Base-by-base conservation (phyloP, 345 rosid genomes). In the Brassica incana region DNA sequence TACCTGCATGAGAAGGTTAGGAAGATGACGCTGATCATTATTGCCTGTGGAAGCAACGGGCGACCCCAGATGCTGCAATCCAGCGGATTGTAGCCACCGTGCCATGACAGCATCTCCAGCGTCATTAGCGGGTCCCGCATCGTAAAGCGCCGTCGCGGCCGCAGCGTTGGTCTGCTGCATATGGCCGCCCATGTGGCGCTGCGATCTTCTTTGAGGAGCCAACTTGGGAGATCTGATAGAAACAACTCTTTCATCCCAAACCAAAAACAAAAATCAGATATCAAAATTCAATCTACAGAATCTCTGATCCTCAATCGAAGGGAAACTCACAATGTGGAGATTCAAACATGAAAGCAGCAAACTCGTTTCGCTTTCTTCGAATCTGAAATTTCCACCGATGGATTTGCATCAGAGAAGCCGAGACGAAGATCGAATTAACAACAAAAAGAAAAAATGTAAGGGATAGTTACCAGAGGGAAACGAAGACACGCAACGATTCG, bases 191-290 rank as follows among this genome's bases (percentile, higher is more conserved):
- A 85, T 84, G 98, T 80, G 99, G 97, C 99, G 99, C 93, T 95
- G 99, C 71, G 97, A 93, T 82, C 99, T 93, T 87, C 91, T 95
- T 86, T 91, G 99, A 43, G 99, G 98, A 87, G 98, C 99, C 98
- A 96, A 96, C 86, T 96, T 90, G 83, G 81, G 84, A 85, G 90
- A 93, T 95, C 90, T 86, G 84, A 4, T 79, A 83, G 56, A 83
- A 68, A 88, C 6, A 48, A 85, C 84, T 77, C 90, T 89, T 36
- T 82, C 88, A 74, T 69, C 79, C 83, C 52, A 45, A 69, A 69
- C 64, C 63, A 18, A 80, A 80, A 56, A 69, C 36, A 68, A 72
- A 1, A 77, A 64, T 15, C 40, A 15, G 23, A 52, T 65, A 16
- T 32, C 7, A 40, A 72, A 60, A 40, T 1, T 11, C 45, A 10